Conservation (phyloP, 495 filamentous ascomycete genomes). For the Penicillium maclennaniae region DNA sequence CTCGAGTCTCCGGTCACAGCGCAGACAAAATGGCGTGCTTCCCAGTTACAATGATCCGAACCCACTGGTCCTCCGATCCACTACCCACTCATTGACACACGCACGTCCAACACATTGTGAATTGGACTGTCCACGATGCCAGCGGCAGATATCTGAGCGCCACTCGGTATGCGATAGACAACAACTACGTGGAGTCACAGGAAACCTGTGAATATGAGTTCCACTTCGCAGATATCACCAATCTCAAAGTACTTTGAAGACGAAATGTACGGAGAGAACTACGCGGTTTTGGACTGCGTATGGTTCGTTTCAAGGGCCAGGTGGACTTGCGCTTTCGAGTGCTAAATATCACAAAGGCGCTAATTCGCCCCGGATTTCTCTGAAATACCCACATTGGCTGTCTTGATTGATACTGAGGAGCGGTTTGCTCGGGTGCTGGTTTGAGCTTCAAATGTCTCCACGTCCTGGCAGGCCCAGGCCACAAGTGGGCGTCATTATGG, state of each 20-base stretch:
- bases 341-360: too few relatives aligned
- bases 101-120: conserved; percentile 15
- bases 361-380: too few relatives aligned
- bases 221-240: background rate
- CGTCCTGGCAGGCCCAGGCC: background rate
- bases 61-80: conserved; percentile 15
- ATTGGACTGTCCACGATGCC: conserved; percentile 18
- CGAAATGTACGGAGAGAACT: background rate
- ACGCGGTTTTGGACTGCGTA: background rate
- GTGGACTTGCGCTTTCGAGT: background rate
- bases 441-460: background rate
- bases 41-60: conserved; percentile 21
- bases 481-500: background rate
- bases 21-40: background rate
- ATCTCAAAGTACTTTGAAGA: background rate
- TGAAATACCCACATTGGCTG: too few relatives aligned
- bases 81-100: conserved; percentile 26
- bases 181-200: background rate
- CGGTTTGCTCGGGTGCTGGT: too few relatives aligned
- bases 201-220: background rate
- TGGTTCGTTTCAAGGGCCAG: background rate
- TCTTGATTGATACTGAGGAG: too few relatives aligned
- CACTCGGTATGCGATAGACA: background rate
- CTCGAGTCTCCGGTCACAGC: background rate
- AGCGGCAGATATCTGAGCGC: background rate